Percentiles rank a stretch among this genome's conserved stretches.
phyloP scores from a whole-genome alignment of 768 basidiomycete species.

The Leccinum boreale region DNA sequence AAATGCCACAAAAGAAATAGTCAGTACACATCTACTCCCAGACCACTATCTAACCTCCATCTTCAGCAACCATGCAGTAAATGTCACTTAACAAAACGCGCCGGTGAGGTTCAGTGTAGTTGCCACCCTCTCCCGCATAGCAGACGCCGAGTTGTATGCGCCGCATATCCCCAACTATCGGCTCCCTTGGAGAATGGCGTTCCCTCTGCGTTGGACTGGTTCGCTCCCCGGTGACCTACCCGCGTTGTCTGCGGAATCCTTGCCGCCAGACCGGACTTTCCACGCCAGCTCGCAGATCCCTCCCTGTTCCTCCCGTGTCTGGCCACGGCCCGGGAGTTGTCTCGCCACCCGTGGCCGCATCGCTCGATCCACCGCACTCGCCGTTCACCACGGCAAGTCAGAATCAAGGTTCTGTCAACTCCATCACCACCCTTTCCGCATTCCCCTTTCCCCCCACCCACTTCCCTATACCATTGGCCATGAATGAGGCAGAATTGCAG shows the following conservation, averaged over 20 bases:
- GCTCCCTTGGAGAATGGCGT: constrained; percentile 67
- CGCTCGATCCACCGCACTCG: constrained; percentile 25
- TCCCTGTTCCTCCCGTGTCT: constrained; percentile 22
- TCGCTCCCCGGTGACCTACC: constrained; percentile 31
- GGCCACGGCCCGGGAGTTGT: constrained; percentile 10
- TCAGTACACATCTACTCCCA: constrained; percentile 35
- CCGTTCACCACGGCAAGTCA: constrained; percentile 17
- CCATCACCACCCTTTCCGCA: constrained; percentile 66
- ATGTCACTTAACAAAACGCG: constrained; percentile 60
- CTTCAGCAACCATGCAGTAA: constrained; percentile 62
- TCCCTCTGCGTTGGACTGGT: constrained; percentile 69
- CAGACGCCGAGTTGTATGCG: constrained; percentile 77
- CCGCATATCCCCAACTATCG: constrained; percentile 61
- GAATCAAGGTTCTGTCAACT: constrained; percentile 35
- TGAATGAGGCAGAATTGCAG: constrained; percentile 24
- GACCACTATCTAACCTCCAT: background rate
- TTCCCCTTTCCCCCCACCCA: constrained; percentile 75
- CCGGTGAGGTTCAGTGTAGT: constrained; percentile 59
- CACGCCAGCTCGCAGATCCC: background rate
- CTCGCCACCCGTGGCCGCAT: background rate
- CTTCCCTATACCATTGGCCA: constrained; percentile 56
- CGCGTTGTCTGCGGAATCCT: constrained; percentile 8
- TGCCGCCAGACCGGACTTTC: constrained; percentile 19
- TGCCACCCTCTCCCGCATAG: constrained; percentile 63
- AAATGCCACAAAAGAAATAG: constrained; percentile 80